A percentile compares a stretch with the other conserved stretches of the same genome.
phyloP scores from a whole-genome alignment of 768 basidiomycete species.

The Serpula lacrymans region DNA sequence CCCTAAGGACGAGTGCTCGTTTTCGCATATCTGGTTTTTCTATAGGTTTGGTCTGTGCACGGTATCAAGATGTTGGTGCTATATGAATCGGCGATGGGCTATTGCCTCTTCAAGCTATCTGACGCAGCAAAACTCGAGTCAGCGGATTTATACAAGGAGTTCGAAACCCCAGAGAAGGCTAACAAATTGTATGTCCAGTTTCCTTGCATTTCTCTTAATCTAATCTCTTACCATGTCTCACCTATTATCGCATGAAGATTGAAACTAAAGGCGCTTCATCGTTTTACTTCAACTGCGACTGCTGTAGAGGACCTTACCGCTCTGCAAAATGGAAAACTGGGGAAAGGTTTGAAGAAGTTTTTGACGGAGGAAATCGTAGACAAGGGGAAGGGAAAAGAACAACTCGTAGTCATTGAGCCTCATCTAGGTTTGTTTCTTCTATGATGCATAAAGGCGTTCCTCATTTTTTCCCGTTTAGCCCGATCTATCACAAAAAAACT shows the following conservation, averaged over 20 bases:
- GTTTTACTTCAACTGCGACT: conserved; percentile 92
- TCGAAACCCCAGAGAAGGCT: conserved; percentile 88
- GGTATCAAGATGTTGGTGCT: conserved; percentile 79
- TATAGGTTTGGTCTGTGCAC: neutral
- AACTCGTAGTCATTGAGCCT: conserved; percentile 81
- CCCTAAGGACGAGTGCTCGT: neutral
- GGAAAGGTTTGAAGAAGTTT: conserved; percentile 92
- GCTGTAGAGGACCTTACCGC: conserved; percentile 97
- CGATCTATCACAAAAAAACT: conserved; percentile 92
- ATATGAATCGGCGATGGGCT: conserved; percentile 94
- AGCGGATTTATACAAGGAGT: conserved; percentile 87
- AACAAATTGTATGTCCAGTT: conserved; percentile 75
- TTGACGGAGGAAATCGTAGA: conserved; percentile 79
- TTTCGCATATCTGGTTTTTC: conserved; percentile 4
- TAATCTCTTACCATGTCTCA: conserved; percentile 1
- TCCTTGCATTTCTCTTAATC: conserved; percentile 12
- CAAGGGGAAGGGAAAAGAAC: conserved; percentile 89
- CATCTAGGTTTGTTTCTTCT: conserved; percentile 69
- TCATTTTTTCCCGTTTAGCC: conserved; percentile 38
- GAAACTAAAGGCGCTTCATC: conserved; percentile 92
- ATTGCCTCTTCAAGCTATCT: conserved; percentile 95
- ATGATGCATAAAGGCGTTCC: conserved; percentile 6
- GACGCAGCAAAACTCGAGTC: conserved; percentile 85
- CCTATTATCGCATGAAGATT: conserved; percentile 48
- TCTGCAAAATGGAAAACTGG: conserved; percentile 88